Base-by-base conservation (phyloP, 2,329 filamentous ascomycete genomes). In the Xylaria hypoxylon region DNA sequence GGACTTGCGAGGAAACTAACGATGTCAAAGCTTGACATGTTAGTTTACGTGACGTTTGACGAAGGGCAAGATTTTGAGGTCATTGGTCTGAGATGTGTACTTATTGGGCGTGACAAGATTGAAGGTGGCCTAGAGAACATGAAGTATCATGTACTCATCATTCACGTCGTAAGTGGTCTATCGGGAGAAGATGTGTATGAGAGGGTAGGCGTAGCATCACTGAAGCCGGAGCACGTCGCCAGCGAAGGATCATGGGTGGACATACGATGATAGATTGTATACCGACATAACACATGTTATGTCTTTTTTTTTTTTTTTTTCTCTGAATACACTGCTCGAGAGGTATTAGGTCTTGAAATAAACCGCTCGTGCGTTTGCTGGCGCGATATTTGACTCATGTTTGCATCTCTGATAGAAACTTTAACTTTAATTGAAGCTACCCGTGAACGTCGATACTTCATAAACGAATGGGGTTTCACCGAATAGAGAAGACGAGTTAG, bases 191-290 rank as follows among this genome's bases (percentile, higher is more conserved):
- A 40, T 47, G 15, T n/a, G 26, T 66, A 66, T 53, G 64, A 66
- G 31, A 66, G 64, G 45, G 59, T 47, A 6, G 64, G 64, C 2
- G 64, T 66, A n/a, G 64, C 64, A 52, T 62, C 58, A 6, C 28
- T 66, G 45, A 62, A 52, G 35, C 24, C 28, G 17, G 47, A 59
- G 47, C 33, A 65, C 26, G 52, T 65, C 8, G 51, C 50, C 35
- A 11, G 13, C 0, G 35, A 38, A 13, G 11, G 11, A 33, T 33
- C 31, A 10, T 6, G 11, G 5, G 31, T 33, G 11, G 11, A 33
- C 11, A 33, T 33, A 33, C 31, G 31, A 33, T 33, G 31, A 33
- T 10, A 33, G 31, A 33, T 33, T 33, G 31, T 10, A 33, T 10
- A 33, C 31, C 7, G 5, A 33, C 7, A 33, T 10, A 33, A 8